Evolutionary conservation across 108 stramenopile species (phyloP), one percentile per base, ranked within the genome.

Genomic region (Nitzschia inconspicua): DNA sequence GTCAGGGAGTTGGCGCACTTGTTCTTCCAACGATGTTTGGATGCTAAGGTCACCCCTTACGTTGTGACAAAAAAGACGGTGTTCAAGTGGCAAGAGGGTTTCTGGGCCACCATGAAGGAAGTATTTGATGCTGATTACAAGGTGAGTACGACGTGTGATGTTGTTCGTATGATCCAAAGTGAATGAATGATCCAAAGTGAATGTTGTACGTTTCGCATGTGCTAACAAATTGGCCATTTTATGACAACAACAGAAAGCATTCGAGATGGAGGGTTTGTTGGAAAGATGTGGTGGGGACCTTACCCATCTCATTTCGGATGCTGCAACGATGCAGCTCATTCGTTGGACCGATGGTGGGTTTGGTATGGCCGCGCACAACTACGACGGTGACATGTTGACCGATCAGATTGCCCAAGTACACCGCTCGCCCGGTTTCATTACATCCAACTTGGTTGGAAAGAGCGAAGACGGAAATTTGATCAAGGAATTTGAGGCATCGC

Each of bases 41-140:
- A 96, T 19, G 81, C 75, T 26, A 69, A 88, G 25, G 88, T 98
- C 39, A 95, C 94, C 6, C 97, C 97, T 4, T 98, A 95, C 75
- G 79, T 98, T 68, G 97, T 98, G 19, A 98, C 97, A 49, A 98
- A 98, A 72, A 98, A 98, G 86, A 98, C 97, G 14, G 97, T 98
- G 35, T 97, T 97, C 85, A 97, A 97, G 79, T 97, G 96, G 96
- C 96, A 97, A 70, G 96, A 97, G 76, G 91, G 91, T 60, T 97
- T 96, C 65, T 97, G 96, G 96, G 81, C 77, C 41, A 88, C 77
- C 50, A 92, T 93, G 90, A 95, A 96, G 78, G 62, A 82, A 29
- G 79, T 97, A 11, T 97, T 97, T 72, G 96, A 97, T 67, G 83
- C 78, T 26, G 69, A 79, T 20, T 97, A 97, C 91, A 89, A 89